Percentiles rank a stretch among this genome's conserved stretches.
Conservation (phyloP, 805 yeast genomes). For the Zygosaccharomyces siamensis region DNA sequence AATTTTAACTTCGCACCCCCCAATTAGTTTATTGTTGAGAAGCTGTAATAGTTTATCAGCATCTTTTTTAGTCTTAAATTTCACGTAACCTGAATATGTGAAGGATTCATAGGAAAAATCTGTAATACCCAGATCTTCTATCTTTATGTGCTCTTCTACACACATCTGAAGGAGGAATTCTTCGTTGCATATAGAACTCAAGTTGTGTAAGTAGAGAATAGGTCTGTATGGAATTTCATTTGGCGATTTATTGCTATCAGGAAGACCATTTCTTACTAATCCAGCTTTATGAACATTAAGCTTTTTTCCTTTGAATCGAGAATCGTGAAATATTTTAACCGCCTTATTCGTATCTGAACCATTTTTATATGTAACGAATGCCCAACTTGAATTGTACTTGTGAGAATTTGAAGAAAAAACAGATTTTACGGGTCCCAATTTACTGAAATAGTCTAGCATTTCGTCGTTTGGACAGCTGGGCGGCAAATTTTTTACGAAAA, state of each 20-base stretch:
- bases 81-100: conserved; percentile 26
- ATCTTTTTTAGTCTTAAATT: conserved; percentile 20
- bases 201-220: conserved; percentile 23
- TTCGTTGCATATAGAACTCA: conserved; percentile 29
- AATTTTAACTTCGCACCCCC: conserved; percentile 26
- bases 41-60: conserved; percentile 20
- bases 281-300: conserved; percentile 27
- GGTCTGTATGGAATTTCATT: conserved; percentile 10
- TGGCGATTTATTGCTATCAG: conserved; percentile 2
- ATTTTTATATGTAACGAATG: conserved; percentile 41
- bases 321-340: conserved; percentile 33
- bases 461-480: conserved; percentile 28
- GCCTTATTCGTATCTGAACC: conserved; percentile 36
- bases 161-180: conserved; percentile 28
- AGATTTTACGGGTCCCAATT: conserved; percentile 35
- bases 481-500: conserved; percentile 36
- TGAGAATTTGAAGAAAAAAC: conserved; percentile 31
- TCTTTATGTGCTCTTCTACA: conserved; percentile 24
- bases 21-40: conserved; percentile 27
- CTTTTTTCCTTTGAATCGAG: conserved; percentile 26
- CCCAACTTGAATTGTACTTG: conserved; percentile 32
- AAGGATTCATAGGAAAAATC: conserved; percentile 17
- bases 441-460: conserved; percentile 29
- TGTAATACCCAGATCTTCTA: conserved; percentile 16
- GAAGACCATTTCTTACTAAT: conserved; percentile 6